Conservation (phyloP, 768 basidiomycete genomes). For the Boletus pseudopeckii region DNA sequence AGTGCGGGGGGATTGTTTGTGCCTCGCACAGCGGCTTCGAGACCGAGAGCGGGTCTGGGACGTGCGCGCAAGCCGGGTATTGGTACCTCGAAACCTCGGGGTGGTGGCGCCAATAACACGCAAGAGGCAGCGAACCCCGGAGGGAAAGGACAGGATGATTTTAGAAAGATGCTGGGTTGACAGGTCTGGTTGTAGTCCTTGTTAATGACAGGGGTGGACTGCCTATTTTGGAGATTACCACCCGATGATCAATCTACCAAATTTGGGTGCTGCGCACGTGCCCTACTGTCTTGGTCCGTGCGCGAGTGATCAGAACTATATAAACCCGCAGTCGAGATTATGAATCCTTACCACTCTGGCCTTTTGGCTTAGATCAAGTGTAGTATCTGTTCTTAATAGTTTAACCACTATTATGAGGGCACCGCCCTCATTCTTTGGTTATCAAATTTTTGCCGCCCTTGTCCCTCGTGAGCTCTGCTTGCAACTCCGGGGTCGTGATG, state of each 20-base stretch:
- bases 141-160: conserved; percentile 66
- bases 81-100: conserved; percentile 15
- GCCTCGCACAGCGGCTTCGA: conserved; percentile 60
- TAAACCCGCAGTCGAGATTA: conserved; percentile 1
- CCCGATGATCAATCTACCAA: too few relatives aligned
- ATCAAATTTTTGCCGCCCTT: conserved; percentile 39
- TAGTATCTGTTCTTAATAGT: conserved; percentile 73
- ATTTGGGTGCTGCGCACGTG: background rate
- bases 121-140: conserved; percentile 9
- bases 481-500: conserved; percentile 37
- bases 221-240: too few relatives aligned
- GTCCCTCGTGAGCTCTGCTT: conserved; percentile 36
- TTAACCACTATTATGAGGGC: conserved; percentile 56
- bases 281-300: conserved; percentile 6
- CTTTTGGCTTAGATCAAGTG: conserved; percentile 76
- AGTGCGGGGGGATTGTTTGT: conserved; percentile 56
- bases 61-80: conserved; percentile 43
- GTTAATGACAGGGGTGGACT: background rate
- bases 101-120: conserved; percentile 8
- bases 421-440: conserved; percentile 53
- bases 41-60: conserved; percentile 71
- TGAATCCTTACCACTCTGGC: conserved; percentile 33
- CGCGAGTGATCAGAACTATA: background rate
- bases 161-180: conserved; percentile 69
- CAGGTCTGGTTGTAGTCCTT: background rate